Percentiles rank a stretch among this genome's conserved stretches.
Evolutionary conservation across 2,329 filamentous ascomycete genomes (phyloP).

Genomic region (Daldinia eschscholtzii): DNA sequence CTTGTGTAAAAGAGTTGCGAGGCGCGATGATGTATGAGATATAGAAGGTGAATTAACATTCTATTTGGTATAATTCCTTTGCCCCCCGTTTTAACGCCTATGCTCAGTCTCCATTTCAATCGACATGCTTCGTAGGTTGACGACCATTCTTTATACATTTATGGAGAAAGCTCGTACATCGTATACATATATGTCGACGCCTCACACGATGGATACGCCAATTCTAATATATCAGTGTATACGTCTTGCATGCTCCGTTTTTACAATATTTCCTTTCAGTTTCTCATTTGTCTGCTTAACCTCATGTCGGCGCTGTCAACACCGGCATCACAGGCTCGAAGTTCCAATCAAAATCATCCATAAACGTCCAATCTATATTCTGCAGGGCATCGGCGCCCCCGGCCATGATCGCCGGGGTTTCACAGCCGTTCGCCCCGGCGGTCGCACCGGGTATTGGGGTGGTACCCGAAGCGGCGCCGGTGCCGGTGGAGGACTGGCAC

Average conservation of each 20-base stretch:
- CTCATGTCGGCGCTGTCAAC: constrained; percentile 27
- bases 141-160: not conserved
- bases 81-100: not conserved
- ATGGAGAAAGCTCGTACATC: not conserved
- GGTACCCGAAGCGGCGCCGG: constrained; percentile 17
- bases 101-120: not conserved
- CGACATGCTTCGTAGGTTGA: not conserved
- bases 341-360: constrained; percentile 53
- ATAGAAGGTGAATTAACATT: not conserved
- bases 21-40: not conserved
- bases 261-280: not conserved
- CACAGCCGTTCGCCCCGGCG: constrained; percentile 7
- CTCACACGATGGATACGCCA: not conserved
- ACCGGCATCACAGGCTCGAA: constrained; percentile 45
- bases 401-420: constrained; percentile 30
- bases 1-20: not conserved
- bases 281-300: not conserved
- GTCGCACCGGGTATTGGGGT: not conserved
- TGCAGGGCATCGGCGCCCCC: constrained; percentile 39
- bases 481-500: not conserved
- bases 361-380: constrained; percentile 53
- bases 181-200: not conserved
- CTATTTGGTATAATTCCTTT: not conserved
- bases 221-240: not conserved
- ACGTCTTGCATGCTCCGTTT: not conserved